Base-by-base conservation (phyloP, 441 rosid species). In the Croton setiger region DNA sequence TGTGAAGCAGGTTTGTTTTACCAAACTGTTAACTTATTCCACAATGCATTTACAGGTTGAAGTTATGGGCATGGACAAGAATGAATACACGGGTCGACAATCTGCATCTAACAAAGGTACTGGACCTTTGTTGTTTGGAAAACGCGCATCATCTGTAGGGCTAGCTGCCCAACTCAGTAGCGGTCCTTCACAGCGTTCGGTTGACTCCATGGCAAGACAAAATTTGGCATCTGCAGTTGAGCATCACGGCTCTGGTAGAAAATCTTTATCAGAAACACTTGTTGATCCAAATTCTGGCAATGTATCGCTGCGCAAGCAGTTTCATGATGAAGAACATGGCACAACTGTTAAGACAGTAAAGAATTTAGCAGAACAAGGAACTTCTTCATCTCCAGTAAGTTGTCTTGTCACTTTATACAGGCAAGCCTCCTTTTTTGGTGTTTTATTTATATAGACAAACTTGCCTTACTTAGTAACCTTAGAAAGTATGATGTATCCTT, bases 211-310 rank as follows among this genome's bases (percentile, higher is more conserved):
- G 66, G 83, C 78, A 21, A 83, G 86, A 72, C 96, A 94, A 74
- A 88, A 76, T 80, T 83, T 92, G 71, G 93, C 90, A 58, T 87
- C 97, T 48, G 82, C 82, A 58, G 84, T 85, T 78, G 97, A 90
- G 73, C 88, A 87, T 18, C 96, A 92, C 56, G 93, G 93, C 49
- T 90, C 98, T 58, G 90, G 97, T 62, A 81, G 99, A 76, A 92
- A 85, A 81, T 95, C 98, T 49, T 74, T 90, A 82, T 95, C 97
- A 23, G 96, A 90, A 56, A 81, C 85, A 39, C 74, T 86, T 14
- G 66, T 72, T 60, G 96, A 88, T 79, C 78, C 83, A 51, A 82
- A 78, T 68, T 76, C 95, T 27, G 90, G 96, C 64, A 90, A 88
- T 72, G 85, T 82, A 79, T 90, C 99, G 35, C 87, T 90, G 69